Evolutionary conservation across 148 eudicot genomes (phyloP), one percentile per base, ranked within the genome.

Genomic region (Rhododendron ferrugineum): DNA sequence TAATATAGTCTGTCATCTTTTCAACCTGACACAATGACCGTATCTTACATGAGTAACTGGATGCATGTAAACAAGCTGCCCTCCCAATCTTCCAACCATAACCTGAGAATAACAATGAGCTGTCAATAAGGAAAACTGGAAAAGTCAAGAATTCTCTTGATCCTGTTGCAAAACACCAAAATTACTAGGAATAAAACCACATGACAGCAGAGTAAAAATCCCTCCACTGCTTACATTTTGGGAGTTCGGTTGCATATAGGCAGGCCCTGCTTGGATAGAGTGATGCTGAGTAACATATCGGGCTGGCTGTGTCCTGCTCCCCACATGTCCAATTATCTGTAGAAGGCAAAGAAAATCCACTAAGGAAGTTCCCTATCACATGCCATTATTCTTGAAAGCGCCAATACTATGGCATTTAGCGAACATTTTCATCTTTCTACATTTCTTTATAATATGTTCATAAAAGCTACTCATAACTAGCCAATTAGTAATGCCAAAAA

Each of bases 11-110:
- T n/a, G 81, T 26, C 66, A 78, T 64, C 77, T 44, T 74, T 56
- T 75, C 75, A 42, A 85, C 68, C 77, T 18, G 20, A 66, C 16
- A 56, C 22, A n/a, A 54, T 34, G 79, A 82, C 14, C 6, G 30
- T 85, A 68, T 84, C 92, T 94, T 91, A 97, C 99, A 89, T 92
- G 94, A 85, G 94, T 84, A 86, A 92, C 88, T 32, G 98, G 97
- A 88, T 93, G 95, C 89, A 93, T 64, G 85, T 91, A 95, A 74
- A 94, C 92, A 84, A 94, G 85, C 86, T 93, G 99, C 66, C 94
- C 98, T 30, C 94, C 98, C 32, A 85, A 82, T 86, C 92, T 87
- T 74, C 96, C 99, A 87, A 89, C 87, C 92, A 95, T 89, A 80
- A 93, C 95, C 99, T 97, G 92, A 78, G 76, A 82, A 68, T 75